A percentile compares a stretch with the other conserved stretches of the same genome.
phyloP scores from a whole-genome alignment of 371 early-diverging fungal species.

The Syncephalis fuscata region DNA sequence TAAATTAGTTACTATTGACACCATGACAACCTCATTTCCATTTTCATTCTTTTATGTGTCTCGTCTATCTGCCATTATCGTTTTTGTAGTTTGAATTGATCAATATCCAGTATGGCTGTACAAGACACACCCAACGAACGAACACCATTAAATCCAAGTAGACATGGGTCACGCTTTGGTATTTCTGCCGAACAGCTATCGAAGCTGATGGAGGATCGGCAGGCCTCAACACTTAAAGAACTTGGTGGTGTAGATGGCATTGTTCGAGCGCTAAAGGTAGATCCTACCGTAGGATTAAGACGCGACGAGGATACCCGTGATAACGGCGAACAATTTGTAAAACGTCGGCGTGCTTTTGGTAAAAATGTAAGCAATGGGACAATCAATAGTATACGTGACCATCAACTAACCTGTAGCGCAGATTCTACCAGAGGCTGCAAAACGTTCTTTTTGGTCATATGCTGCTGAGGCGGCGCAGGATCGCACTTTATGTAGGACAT shows the following conservation, averaged over 20 bases:
- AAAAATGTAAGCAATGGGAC: too few relatives aligned
- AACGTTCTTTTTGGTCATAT: conserved; percentile 36
- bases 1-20: too few relatives aligned
- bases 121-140: too few relatives aligned
- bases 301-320: conserved; percentile 30
- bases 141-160: too few relatives aligned
- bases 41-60: too few relatives aligned
- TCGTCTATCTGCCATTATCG: too few relatives aligned
- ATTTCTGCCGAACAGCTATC: conserved; percentile 26
- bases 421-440: conserved; percentile 43
- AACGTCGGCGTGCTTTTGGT: conserved; percentile 55
- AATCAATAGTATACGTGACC: not conserved
- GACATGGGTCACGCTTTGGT: conserved; percentile 13
- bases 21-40: too few relatives aligned
- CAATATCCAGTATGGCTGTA: too few relatives aligned
- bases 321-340: conserved; percentile 25
- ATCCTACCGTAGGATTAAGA: conserved; percentile 40
- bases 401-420: conserved; percentile 2
- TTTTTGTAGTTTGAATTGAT: too few relatives aligned
- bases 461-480: conserved; percentile 51
- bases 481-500: conserved; percentile 35
- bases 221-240: conserved; percentile 33
- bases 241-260: conserved; percentile 47
- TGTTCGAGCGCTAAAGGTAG: conserved; percentile 37
- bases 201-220: conserved; percentile 50